These are phyloP conservation scores for Cercospora citrullina DNA, from an alignment of 2,329 filamentous ascomycete genomes.

Conservation along the genomic window DNA sequence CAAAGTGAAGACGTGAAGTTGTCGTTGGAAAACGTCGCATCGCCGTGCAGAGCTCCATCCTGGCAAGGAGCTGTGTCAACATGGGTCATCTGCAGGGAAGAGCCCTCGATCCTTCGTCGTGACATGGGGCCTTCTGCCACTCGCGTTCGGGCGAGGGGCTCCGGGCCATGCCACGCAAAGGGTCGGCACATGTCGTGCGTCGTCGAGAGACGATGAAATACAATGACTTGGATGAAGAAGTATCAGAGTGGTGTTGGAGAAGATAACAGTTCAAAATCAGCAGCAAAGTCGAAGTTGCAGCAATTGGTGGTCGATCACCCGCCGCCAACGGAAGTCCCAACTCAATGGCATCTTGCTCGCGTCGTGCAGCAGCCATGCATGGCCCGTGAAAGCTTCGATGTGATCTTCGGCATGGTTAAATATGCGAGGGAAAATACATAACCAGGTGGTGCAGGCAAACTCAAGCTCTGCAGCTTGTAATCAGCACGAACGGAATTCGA, in stretches of 20 bases:
- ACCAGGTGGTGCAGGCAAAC: not conserved
- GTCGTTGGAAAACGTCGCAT: not conserved
- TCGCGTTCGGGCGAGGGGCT: not conserved
- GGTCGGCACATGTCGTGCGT: not conserved
- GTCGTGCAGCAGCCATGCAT: slow-evolving; percentile 1
- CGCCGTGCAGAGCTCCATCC: not conserved
- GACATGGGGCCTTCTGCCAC: not conserved
- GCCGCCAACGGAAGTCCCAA: slow-evolving; percentile 2
- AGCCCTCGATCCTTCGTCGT: not conserved
- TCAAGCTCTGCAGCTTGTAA: not conserved
- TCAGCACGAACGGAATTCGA: not conserved
- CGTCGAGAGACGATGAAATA: not conserved
- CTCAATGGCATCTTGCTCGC: slow-evolving; percentile 3
- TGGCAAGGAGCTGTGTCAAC: not conserved
- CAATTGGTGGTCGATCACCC: slow-evolving; percentile 7
- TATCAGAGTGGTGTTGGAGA: not conserved
- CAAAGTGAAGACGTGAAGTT: slow-evolving; percentile 13
- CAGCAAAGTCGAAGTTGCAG: not conserved
- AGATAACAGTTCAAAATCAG: not conserved
- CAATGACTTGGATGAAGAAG: not conserved
- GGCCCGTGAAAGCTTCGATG: not conserved
- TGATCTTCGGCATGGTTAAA: not conserved
- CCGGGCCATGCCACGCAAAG: not conserved
- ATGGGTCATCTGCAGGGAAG: not conserved
- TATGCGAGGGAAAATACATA: not conserved